These are phyloP conservation scores for Eremochloa ophiuroides DNA, from an alignment of 176 grass and related monocot species.

Conservation along the genomic window DNA sequence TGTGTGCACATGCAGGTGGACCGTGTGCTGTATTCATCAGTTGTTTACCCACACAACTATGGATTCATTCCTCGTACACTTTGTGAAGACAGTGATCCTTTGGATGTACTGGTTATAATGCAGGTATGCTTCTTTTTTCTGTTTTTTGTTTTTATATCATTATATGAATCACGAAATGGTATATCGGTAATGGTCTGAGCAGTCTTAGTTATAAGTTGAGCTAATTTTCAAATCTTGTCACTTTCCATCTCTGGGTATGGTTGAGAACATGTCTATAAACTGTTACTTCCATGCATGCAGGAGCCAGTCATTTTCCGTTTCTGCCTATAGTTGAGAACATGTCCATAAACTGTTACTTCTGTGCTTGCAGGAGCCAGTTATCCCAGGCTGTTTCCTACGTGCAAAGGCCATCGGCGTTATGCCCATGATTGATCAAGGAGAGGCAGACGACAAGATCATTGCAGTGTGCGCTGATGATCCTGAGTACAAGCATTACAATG, in stretches of 20 bases:
- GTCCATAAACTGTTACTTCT: not conserved
- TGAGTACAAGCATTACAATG: conserved; percentile 88
- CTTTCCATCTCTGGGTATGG: not conserved
- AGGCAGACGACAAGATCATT: conserved; percentile 98
- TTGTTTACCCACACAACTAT: conserved; percentile 97
- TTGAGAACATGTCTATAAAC: not conserved
- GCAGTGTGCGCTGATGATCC: conserved; percentile 98
- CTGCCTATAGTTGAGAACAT: not conserved
- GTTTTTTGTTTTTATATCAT: not conserved
- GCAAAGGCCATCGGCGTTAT: conserved; percentile 93
- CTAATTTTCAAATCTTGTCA: not conserved
- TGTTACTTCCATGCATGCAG: not conserved
- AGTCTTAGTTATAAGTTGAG: not conserved
- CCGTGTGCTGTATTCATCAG: conserved; percentile 92
- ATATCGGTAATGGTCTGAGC: not conserved
- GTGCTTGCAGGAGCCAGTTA: conserved; percentile 71
- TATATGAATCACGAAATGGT: not conserved
- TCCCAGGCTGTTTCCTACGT: conserved; percentile 87
- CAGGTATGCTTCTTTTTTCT: conserved; percentile 49
- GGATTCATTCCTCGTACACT: conserved; percentile 98
- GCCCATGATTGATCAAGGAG: conserved; percentile 99
- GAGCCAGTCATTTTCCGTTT: conserved; percentile 49
- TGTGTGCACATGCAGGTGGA: conserved; percentile 51
- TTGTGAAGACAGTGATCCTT: conserved; percentile 92
- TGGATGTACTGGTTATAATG: conserved; percentile 98